Evolutionary conservation across 1,139 yeast species (phyloP).

Genomic region (Meyerozyma athensensis): DNA sequence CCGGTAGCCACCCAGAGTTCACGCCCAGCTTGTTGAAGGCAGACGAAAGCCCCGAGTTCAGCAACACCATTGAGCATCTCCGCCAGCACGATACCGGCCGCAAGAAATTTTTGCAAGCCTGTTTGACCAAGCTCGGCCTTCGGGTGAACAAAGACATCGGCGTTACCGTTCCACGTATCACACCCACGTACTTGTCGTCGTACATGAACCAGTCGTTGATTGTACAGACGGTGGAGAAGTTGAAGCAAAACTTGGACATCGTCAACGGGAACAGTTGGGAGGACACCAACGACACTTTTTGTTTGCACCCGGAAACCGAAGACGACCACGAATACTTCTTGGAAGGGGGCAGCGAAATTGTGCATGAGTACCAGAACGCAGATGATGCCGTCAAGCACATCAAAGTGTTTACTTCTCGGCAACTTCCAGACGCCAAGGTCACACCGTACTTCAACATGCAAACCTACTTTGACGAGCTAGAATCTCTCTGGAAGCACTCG

Average conservation of each 20-base stretch:
- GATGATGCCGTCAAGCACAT: conserved; percentile 52
- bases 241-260: conserved; percentile 40
- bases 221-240: conserved; percentile 21
- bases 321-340: conserved; percentile 17
- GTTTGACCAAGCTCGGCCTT: conserved; percentile 60
- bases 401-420: conserved; percentile 35
- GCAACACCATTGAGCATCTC: conserved; percentile 35
- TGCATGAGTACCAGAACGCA: conserved; percentile 42
- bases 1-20: conserved; percentile 91
- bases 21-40: conserved; percentile 48
- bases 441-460: conserved; percentile 73
- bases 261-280: conserved; percentile 39
- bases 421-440: conserved; percentile 40
- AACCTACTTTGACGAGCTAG: conserved; percentile 48
- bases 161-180: conserved; percentile 56
- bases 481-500: conserved; percentile 20
- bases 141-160: conserved; percentile 52
- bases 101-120: conserved; percentile 48
- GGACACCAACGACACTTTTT: conserved; percentile 52
- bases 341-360: conserved; percentile 16
- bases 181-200: conserved; percentile 55
- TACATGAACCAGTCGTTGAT: conserved; percentile 18
- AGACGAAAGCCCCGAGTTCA: conserved; percentile 22
- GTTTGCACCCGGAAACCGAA: conserved; percentile 33
- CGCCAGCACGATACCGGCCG: conserved; percentile 42